Conservation (phyloP, 768 basidiomycete species). For the Termitomyces sp. region DNA sequence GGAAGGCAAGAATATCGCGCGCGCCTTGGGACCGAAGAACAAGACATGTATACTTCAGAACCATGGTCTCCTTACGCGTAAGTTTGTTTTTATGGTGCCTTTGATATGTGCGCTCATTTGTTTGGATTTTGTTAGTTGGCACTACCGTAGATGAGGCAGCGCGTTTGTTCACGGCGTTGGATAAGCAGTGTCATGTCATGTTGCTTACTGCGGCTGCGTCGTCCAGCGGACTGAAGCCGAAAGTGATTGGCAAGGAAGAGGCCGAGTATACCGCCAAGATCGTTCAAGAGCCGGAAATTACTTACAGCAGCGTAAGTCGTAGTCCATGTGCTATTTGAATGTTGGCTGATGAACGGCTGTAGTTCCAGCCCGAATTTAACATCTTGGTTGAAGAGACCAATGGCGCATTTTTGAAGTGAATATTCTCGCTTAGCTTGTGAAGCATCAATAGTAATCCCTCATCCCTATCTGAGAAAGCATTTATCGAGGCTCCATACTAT, state of each 20-base stretch:
- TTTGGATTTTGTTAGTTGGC: constrained; percentile 20
- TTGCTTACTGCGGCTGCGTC: constrained; percentile 39
- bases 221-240: constrained; percentile 17
- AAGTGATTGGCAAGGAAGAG: constrained; percentile 18
- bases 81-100: neutral
- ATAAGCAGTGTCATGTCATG: constrained; percentile 42
- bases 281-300: constrained; percentile 14
- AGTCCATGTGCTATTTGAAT: neutral
- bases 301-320: constrained; percentile 14
- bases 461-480: neutral
- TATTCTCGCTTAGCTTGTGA: neutral
- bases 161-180: constrained; percentile 34
- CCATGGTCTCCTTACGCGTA: constrained; percentile 30
- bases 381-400: constrained; percentile 21
- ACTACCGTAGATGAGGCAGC: constrained; percentile 37
- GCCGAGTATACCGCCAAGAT: constrained; percentile 19
- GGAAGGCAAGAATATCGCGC: constrained; percentile 41
- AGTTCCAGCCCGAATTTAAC: constrained; percentile 24
- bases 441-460: neutral
- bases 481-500: neutral
- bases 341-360: neutral
- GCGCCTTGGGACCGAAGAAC: constrained; percentile 33
- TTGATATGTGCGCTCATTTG: neutral
- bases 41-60: constrained; percentile 38
- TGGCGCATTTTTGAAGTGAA: constrained; percentile 20